Percentiles rank a stretch among this genome's conserved stretches.
Conservation (phyloP, 225 moss, liverwort and hornwort genomes). For the Takakia lepidozioides region DNA sequence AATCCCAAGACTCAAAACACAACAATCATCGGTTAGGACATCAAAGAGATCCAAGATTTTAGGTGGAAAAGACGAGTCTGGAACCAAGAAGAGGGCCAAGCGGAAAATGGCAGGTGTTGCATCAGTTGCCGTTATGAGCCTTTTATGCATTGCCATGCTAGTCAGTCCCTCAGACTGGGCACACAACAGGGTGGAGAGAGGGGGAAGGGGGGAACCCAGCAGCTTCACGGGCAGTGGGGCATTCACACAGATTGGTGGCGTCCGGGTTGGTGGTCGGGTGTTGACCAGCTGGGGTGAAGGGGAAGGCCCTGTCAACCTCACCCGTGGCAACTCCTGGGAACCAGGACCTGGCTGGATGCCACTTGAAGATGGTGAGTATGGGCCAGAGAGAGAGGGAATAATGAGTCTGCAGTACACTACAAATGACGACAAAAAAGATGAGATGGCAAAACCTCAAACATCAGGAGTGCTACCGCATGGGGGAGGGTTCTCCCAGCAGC, state of each 20-base stretch:
- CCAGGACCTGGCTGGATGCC: constrained; percentile 19
- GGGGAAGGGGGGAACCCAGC: no score
- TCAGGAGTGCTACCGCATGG: background rate
- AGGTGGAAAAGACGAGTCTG: constrained; percentile 19
- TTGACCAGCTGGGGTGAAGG: constrained; percentile 38
- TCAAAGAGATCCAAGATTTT: constrained; percentile 36
- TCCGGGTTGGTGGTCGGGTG: constrained; percentile 29
- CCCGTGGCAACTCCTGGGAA: constrained; percentile 13
- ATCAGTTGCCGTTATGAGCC: constrained; percentile 41
- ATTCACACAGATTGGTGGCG: constrained; percentile 13
- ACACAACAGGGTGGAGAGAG: no score
- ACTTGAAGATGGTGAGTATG: constrained; percentile 33
- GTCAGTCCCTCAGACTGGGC: constrained; percentile 38
- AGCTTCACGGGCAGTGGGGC: constrained; percentile 4
- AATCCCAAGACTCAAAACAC: constrained; percentile 47
- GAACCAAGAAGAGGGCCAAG: constrained; percentile 38
- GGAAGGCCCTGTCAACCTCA: constrained; percentile 10
- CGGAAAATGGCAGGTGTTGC: constrained; percentile 41
- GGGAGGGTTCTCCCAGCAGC: constrained; percentile 8
- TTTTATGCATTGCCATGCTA: constrained; percentile 55
- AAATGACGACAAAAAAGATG: constrained; percentile 5
- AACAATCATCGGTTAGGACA: constrained; percentile 19
- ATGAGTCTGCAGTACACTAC: constrained; percentile 13
- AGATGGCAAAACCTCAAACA: background rate
- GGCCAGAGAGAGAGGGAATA: constrained; percentile 38